phyloP scores from a whole-genome alignment of 768 basidiomycete species.

The Daedaleopsis nitida region DNA sequence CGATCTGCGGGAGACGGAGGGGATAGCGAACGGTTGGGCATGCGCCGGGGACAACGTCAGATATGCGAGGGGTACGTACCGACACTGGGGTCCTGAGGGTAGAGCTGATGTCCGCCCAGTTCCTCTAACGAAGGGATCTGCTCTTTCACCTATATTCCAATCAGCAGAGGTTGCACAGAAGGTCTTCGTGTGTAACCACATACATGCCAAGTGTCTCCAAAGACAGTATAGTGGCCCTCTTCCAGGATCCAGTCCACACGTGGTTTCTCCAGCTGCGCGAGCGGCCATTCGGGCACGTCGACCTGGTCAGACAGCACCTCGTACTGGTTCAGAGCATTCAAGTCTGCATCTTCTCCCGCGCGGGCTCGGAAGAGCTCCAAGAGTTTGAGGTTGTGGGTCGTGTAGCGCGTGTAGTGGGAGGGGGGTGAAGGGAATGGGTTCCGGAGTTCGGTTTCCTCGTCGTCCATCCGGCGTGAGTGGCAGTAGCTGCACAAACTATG shows the following conservation, averaged over 20 bases:
- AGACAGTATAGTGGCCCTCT: constrained; percentile 79
- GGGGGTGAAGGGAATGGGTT: constrained; percentile 92
- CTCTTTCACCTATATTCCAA: constrained; percentile 67
- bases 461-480: constrained; percentile 45
- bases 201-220: constrained; percentile 91
- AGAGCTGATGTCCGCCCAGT: constrained; percentile 77
- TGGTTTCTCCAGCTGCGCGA: constrained; percentile 79
- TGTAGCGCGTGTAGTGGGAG: constrained; percentile 79
- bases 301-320: constrained; percentile 68
- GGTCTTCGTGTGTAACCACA: constrained; percentile 33
- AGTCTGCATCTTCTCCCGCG: constrained; percentile 34
- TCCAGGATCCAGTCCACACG: constrained; percentile 90
- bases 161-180: neutral
- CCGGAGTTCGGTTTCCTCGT: constrained; percentile 75
- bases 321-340: constrained; percentile 52
- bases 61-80: constrained; percentile 48
- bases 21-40: neutral
- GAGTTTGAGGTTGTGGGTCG: constrained; percentile 70
- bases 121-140: constrained; percentile 81
- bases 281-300: constrained; percentile 78
- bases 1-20: constrained; percentile 46
- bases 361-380: constrained; percentile 64
- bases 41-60: neutral
- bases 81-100: constrained; percentile 68
- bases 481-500: too few species aligned